Evolutionary conservation across 2,329 filamentous ascomycete species (phyloP), one percentile per base, ranked within the genome.

Genomic region (Colletotrichum tamarilloi): DNA sequence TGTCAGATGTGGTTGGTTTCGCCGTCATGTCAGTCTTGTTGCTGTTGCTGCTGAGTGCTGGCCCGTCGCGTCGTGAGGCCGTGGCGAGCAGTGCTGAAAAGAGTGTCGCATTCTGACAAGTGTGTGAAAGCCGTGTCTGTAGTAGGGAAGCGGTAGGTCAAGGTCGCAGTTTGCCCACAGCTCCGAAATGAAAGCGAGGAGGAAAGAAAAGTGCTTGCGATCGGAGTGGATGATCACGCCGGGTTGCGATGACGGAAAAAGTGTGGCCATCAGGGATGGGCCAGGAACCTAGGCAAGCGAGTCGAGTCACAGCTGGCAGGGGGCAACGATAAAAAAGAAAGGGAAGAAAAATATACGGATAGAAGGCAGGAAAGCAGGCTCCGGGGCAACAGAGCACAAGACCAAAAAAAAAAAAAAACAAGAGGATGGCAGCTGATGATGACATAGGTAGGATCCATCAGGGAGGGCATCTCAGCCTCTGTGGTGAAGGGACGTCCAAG

Each of bases 371-470:
- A 67, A 68, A 49, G 63, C 32, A 72, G 53, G 69, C 64, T 71
- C 35, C 63, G 42, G 38, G 59, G 65, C 24, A 69, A 59, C 26
- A 68, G 42, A 49, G 19, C 8, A n/a, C 22, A 49, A 42, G 14
- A 42, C 5, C n/a, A 22, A 35, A 24, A 62, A 42, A 57, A 19
- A 35, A 60, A n/a, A 32, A 16, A n/a, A 19, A 32, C 52, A 26
- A 32, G 12, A 16, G n/a, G 26, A 26, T 30, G 24, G 38, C 16
- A 19, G 42, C 46, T 49, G 62, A 75, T 74, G 73, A 75, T 71
- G 71, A 64, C 62, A 75, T 75, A 32, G 42, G 71, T 75, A 26
- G 42, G 71, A 62, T 52, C 70, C 65, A 62, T 67, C 38, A 67
- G 60, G 26, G 56, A 60, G 56, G 56, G 26, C 9, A n/a, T 49